A percentile compares a stretch with the other conserved stretches of the same genome.
Conservation (phyloP, 805 yeast species). For the Saccharomycopsis selenospora region DNA sequence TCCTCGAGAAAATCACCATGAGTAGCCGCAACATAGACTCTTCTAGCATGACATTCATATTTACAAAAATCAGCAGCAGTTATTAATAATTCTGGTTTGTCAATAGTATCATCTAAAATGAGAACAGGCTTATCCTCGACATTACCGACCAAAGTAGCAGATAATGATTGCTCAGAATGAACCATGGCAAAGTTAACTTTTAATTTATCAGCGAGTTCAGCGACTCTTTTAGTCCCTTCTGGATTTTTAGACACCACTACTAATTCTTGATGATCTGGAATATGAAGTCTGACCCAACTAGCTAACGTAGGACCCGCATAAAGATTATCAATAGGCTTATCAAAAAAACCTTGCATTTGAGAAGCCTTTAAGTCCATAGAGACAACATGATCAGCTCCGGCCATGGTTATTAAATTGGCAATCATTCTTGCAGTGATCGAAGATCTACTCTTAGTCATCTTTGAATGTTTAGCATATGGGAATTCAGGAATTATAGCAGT, state of each 20-base stretch:
- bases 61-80: conserved; percentile 52
- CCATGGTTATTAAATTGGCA: conserved; percentile 49
- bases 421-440: conserved; percentile 29
- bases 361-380: conserved; percentile 63
- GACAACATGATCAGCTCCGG: conserved; percentile 57
- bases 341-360: conserved; percentile 59
- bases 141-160: conserved; percentile 61
- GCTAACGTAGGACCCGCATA: conserved; percentile 50
- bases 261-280: conserved; percentile 45
- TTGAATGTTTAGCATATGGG: conserved; percentile 94
- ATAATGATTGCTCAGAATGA: conserved; percentile 38
- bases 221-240: conserved; percentile 60
- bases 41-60: conserved; percentile 51
- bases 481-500: conserved; percentile 93
- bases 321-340: conserved; percentile 55
- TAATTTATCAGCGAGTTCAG: conserved; percentile 50
- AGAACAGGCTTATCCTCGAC: conserved; percentile 50
- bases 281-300: conserved; percentile 45
- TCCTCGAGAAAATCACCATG: conserved; percentile 57
- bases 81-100: conserved; percentile 48
- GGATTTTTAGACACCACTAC: conserved; percentile 59
- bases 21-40: conserved; percentile 50
- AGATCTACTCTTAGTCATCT: conserved; percentile 26
- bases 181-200: conserved; percentile 56
- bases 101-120: conserved; percentile 54